Percentiles rank a stretch among this genome's conserved stretches.
Evolutionary conservation across 768 basidiomycete genomes (phyloP).

Genomic region (Collybia mongolica): DNA sequence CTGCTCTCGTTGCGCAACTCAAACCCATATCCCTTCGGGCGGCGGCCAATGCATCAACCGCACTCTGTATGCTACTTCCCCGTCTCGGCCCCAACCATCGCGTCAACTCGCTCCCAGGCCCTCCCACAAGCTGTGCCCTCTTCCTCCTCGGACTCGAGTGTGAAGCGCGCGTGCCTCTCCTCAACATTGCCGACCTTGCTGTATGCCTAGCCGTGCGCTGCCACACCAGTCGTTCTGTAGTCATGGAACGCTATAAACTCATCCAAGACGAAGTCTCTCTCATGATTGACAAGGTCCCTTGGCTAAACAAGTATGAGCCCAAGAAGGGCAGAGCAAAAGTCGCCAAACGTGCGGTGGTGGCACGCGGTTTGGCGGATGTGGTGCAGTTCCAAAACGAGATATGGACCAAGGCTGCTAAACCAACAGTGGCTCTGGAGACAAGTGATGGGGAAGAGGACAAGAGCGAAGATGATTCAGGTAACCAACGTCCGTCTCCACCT

Average conservation of each 20-base stretch:
- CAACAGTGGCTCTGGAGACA: constrained; percentile 37
- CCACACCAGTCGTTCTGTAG: constrained; percentile 47
- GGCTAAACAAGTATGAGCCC: constrained; percentile 60
- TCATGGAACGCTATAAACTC: constrained; percentile 69
- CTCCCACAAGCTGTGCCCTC: constrained; percentile 65
- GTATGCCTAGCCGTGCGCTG: constrained; percentile 51
- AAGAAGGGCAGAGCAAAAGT: constrained; percentile 56
- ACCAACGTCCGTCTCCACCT: not conserved
- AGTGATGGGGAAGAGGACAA: constrained; percentile 24
- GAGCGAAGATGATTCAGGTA: not conserved
- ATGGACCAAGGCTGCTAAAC: constrained; percentile 42
- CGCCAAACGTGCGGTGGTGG: constrained; percentile 62
- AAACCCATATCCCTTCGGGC: constrained; percentile 38
- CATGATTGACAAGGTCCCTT: constrained; percentile 67
- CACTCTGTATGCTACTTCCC: constrained; percentile 43
- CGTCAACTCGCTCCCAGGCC: constrained; percentile 33
- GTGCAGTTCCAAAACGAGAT: constrained; percentile 67
- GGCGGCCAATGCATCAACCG: constrained; percentile 42
- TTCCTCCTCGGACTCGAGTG: constrained; percentile 73
- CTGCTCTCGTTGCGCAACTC: constrained; percentile 35
- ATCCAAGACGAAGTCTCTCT: constrained; percentile 59
- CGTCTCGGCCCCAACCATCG: constrained; percentile 34
- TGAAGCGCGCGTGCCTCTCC: constrained; percentile 50
- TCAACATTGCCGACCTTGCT: constrained; percentile 56
- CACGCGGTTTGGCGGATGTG: constrained; percentile 67